Evolutionary conservation across 148 eudicot genomes (phyloP), one percentile per base, ranked within the genome.

Genomic region (Rhododendron griersonianum): DNA sequence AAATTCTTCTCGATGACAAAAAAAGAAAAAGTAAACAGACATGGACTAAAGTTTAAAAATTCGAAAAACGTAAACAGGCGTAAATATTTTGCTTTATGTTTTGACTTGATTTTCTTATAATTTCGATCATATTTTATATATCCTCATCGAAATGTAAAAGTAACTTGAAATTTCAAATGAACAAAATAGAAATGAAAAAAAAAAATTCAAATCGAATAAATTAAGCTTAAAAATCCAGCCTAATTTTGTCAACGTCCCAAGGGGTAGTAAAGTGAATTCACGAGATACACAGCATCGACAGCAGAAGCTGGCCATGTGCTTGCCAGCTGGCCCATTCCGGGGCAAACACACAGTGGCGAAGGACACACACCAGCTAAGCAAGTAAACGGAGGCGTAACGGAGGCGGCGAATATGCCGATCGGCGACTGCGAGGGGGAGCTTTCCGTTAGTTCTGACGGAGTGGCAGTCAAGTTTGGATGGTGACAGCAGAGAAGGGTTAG

Each of bases 261-360:
- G 61, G 85, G 85, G 47, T 3, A 84, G 25, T 47, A 71, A 9
- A 25, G 85, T 84, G 51, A 45, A 48, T 47, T 2, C 37, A 3
- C 0, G 1, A 14, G 37, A 35, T 37, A 81, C 28, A 25, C 28
- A 25, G 51, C 4, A 11, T 65, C 18, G 89, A 84, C 84, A 80
- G 84, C 15, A 59, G 82, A 59, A 74, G 87, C 87, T 88, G 90
- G 86, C 90, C 91, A 90, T 88, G 91, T 90, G 90, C 85, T 3
- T 81, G 90, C 91, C 91, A 91, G 91, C 89, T 89, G 90, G 90
- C 86, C 90, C 91, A 84, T 77, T 84, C 75, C 69, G 79, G 25
- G 21, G 53, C 25, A 80, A 28, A 14, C 39, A 11, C 25, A 75
- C 75, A 89, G 84, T 87, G 90, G 87, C 87, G 45, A 41, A 41